A percentile compares a stretch with the other conserved stretches of the same genome.
Conservation (phyloP, 805 yeast genomes). For the Kluyveromyces wickerhamii region DNA sequence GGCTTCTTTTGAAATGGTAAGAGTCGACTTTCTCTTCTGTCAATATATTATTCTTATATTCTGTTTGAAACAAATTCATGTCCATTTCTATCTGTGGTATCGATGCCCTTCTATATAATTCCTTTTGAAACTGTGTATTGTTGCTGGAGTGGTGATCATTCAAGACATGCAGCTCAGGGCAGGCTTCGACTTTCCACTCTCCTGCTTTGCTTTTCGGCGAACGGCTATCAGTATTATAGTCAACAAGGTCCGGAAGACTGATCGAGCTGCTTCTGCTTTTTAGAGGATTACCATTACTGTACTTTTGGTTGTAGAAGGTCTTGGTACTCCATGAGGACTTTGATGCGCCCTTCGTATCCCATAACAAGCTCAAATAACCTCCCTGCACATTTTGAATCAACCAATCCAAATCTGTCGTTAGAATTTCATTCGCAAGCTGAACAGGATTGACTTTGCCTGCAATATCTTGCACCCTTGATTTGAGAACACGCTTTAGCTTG, state of each 20-base stretch:
- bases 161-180: too few relatives aligned
- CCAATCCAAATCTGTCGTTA: slow-evolving; percentile 33
- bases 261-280: not conserved
- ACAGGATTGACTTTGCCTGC: slow-evolving; percentile 34
- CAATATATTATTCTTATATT: slow-evolving; percentile 5
- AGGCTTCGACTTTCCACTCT: slow-evolving; percentile 12
- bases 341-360: slow-evolving; percentile 43
- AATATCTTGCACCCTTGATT: slow-evolving; percentile 64
- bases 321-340: slow-evolving; percentile 17
- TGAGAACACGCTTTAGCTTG: slow-evolving; percentile 58
- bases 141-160: slow-evolving; percentile 11
- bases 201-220: too few relatives aligned
- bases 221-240: slow-evolving; percentile 2
- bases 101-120: slow-evolving; percentile 23
- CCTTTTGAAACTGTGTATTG: slow-evolving; percentile 19
- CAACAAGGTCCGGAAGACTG: not conserved
- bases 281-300: slow-evolving; percentile 20
- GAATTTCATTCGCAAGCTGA: slow-evolving; percentile 30
- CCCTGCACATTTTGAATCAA: slow-evolving; percentile 26
- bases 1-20: slow-evolving; percentile 9
- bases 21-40: not conserved
- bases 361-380: slow-evolving; percentile 35
- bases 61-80: slow-evolving; percentile 6
- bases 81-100: slow-evolving; percentile 11
- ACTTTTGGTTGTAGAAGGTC: slow-evolving; percentile 13